phyloP scores from a whole-genome alignment of 441 rosid genomes.

The Erysimum cheiri region DNA sequence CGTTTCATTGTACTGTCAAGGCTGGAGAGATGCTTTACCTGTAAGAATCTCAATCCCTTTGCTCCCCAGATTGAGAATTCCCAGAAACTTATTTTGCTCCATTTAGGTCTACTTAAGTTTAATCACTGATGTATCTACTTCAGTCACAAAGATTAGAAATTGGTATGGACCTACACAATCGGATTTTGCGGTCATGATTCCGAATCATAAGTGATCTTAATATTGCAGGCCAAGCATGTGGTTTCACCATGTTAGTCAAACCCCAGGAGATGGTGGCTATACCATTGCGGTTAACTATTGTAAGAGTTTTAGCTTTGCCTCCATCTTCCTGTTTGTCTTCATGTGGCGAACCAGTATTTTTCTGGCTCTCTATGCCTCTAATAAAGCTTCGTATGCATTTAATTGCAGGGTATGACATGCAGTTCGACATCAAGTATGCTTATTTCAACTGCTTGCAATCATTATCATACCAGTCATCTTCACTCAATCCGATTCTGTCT shows the following conservation, averaged over 20 bases:
- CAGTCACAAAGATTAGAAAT: background rate
- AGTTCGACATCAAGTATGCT: constrained; percentile 88
- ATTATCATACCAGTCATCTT: constrained; percentile 44
- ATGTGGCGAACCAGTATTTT: background rate
- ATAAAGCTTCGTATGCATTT: constrained; percentile 22
- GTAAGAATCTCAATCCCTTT: constrained; percentile 52
- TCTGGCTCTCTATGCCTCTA: background rate
- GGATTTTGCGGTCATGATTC: background rate
- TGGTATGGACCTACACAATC: background rate
- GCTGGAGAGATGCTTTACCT: constrained; percentile 86
- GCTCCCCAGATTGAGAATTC: background rate
- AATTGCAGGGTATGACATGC: constrained; percentile 92
- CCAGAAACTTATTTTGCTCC: background rate
- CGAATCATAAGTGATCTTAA: constrained; percentile 23
- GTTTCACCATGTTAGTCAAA: constrained; percentile 95
- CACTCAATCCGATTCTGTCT: constrained; percentile 26
- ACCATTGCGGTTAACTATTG: constrained; percentile 87
- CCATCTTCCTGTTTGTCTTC: background rate
- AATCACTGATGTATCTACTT: background rate
- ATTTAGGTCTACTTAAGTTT: background rate
- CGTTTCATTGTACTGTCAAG: constrained; percentile 70
- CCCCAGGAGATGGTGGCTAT: constrained; percentile 67
- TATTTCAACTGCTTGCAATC: constrained; percentile 90
- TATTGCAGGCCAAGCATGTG: constrained; percentile 91
- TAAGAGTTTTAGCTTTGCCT: constrained; percentile 46